Evolutionary conservation across 768 basidiomycete genomes (phyloP).

Genomic region (Suillus ampliporus): DNA sequence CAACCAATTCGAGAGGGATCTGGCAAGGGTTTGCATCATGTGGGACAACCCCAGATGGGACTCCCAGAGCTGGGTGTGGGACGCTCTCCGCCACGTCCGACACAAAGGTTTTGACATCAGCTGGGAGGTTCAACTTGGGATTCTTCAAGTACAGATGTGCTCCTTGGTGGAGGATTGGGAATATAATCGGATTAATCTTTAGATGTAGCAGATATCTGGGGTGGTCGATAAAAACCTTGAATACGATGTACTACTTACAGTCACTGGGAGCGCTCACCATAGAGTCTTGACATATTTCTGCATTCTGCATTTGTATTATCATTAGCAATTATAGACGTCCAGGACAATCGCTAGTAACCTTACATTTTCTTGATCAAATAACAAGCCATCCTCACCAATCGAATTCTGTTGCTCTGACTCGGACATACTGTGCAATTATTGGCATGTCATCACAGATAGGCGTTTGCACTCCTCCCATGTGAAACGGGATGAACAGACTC

Average conservation of each 20-base stretch:
- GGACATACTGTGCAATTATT: too few species aligned
- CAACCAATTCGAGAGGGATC: slow-evolving; percentile 20
- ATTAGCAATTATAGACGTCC: neutral
- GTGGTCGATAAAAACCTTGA: neutral
- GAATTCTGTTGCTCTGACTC: neutral
- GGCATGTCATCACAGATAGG: too few species aligned
- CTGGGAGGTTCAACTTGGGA: slow-evolving; percentile 19
- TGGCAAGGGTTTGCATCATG: slow-evolving; percentile 21
- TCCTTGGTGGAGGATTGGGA: slow-evolving; percentile 27
- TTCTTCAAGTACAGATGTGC: slow-evolving; percentile 31
- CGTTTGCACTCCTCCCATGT: too few species aligned
- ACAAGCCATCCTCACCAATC: neutral
- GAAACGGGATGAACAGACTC: too few species aligned
- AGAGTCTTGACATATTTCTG: neutral
- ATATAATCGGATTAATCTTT: neutral
- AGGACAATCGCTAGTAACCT: neutral
- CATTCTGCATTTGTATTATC: neutral
- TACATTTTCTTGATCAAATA: neutral
- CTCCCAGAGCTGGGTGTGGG: slow-evolving; percentile 34
- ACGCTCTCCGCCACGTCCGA: slow-evolving; percentile 19
- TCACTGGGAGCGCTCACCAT: neutral
- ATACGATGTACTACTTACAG: neutral
- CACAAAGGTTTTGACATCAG: slow-evolving; percentile 22
- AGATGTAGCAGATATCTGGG: neutral
- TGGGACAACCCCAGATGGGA: slow-evolving; percentile 30